A percentile compares a stretch with the other conserved stretches of the same genome.
These are phyloP conservation scores for Cladophialophora immunda DNA, from an alignment of 2,329 filamentous ascomycete species.

Conservation along the genomic window DNA sequence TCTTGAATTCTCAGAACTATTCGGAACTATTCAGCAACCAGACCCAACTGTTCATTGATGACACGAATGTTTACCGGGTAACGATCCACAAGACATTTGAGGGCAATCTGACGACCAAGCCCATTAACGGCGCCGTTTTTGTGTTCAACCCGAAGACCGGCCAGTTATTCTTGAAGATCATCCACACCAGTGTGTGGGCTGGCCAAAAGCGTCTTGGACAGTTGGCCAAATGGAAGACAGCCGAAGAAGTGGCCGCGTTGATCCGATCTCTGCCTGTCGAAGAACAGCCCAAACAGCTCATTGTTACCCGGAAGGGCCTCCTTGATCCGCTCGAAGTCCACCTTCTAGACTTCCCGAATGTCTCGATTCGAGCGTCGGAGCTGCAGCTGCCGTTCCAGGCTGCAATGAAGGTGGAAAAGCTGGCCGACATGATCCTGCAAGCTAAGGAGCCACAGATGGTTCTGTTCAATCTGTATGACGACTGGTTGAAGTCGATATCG, in stretches of 20 bases:
- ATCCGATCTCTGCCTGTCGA: conserved; percentile 96
- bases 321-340: conserved; percentile 97
- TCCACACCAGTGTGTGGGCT: conserved; percentile 98
- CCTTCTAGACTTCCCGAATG: conserved; percentile 97
- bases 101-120: conserved; percentile 98
- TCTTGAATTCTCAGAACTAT: conserved; percentile 99
- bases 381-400: conserved; percentile 98
- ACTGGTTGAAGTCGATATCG: conserved; percentile 98
- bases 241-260: conserved; percentile 97
- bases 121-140: conserved; percentile 99
- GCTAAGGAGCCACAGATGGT: conserved; percentile 99
- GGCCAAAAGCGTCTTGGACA: conserved; percentile 99
- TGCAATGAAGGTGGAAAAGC: conserved; percentile 99
- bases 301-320: conserved; percentile 96
- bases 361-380: conserved; percentile 96
- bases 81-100: conserved; percentile 99
- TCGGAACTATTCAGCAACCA: conserved; percentile 99
- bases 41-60: conserved; percentile 98
- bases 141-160: conserved; percentile 99
- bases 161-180: conserved; percentile 98
- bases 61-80: conserved; percentile 98
- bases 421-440: conserved; percentile 97
- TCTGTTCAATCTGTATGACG: conserved; percentile 97
- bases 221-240: conserved; percentile 98
- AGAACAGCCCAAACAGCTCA: conserved; percentile 98